Evolutionary conservation across 768 basidiomycete species (phyloP).

Genomic region (Pleurotus ostreatus): DNA sequence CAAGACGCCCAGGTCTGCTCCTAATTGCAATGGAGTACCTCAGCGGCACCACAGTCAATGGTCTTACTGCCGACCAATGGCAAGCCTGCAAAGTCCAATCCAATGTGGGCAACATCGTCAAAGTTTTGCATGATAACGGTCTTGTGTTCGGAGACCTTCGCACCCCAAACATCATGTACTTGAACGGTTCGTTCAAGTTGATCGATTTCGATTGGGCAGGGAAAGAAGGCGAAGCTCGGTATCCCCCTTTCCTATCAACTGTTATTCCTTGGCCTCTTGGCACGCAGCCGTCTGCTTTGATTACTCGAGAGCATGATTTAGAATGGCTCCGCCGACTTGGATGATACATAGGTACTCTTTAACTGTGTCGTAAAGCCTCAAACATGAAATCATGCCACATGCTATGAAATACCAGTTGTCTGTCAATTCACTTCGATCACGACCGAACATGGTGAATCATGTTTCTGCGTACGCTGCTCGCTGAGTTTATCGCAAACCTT

Average conservation of each 20-base stretch:
- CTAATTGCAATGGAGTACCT: constrained; percentile 40
- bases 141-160: constrained; percentile 37
- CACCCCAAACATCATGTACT: constrained; percentile 26
- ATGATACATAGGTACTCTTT: too few species aligned
- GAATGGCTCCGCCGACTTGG: neutral
- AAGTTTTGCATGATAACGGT: constrained; percentile 21
- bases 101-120: constrained; percentile 17
- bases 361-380: too few species aligned
- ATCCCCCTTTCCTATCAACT: neutral
- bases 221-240: neutral
- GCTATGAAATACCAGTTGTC: too few species aligned
- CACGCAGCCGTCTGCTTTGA: neutral
- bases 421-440: too few species aligned
- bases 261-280: neutral
- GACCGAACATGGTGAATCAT: too few species aligned
- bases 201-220: constrained; percentile 39
- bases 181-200: constrained; percentile 18
- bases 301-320: neutral
- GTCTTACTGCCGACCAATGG: neutral
- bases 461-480: too few species aligned
- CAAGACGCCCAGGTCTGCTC: neutral
- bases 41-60: constrained; percentile 8
- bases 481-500: too few species aligned
- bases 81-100: constrained; percentile 11
- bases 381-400: too few species aligned